Conservation (phyloP, 2,329 filamentous ascomycete species). For the Mariannaea sp. region DNA sequence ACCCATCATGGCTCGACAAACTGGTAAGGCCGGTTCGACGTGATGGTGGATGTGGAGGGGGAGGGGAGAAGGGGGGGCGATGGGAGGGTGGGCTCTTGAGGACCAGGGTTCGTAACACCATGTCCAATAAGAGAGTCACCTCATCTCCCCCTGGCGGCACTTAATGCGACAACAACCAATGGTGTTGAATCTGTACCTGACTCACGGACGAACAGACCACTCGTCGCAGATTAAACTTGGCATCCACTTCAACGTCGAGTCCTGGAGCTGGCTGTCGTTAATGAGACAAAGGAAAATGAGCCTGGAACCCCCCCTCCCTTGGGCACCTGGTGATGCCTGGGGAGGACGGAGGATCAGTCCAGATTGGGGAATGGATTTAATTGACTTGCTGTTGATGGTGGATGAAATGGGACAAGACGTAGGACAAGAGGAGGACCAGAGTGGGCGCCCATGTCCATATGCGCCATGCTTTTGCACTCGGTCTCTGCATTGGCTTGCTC, state of each 20-base stretch:
- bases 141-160: constrained; percentile 31
- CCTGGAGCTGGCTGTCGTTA: constrained; percentile 2
- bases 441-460: too few species aligned
- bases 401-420: too few species aligned
- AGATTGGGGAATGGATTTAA: too few species aligned
- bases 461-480: too few species aligned
- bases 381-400: too few species aligned
- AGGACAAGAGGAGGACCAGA: too few species aligned
- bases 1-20: constrained; percentile 24
- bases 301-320: too few species aligned
- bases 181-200: constrained; percentile 23
- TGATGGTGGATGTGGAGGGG: constrained; percentile 25
- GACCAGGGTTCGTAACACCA: constrained; percentile 31
- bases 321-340: too few species aligned
- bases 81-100: too few species aligned
- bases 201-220: constrained; percentile 24
- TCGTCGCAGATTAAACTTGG: constrained; percentile 30
- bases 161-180: constrained; percentile 31
- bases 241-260: neutral
- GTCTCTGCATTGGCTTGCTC: too few species aligned
- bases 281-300: too few species aligned
- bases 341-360: constrained; percentile 1
- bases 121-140: constrained; percentile 34
- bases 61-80: too few species aligned
- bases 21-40: constrained; percentile 12